Base-by-base conservation (phyloP, 805 yeast species). In the Soucietia sequanensis region DNA sequence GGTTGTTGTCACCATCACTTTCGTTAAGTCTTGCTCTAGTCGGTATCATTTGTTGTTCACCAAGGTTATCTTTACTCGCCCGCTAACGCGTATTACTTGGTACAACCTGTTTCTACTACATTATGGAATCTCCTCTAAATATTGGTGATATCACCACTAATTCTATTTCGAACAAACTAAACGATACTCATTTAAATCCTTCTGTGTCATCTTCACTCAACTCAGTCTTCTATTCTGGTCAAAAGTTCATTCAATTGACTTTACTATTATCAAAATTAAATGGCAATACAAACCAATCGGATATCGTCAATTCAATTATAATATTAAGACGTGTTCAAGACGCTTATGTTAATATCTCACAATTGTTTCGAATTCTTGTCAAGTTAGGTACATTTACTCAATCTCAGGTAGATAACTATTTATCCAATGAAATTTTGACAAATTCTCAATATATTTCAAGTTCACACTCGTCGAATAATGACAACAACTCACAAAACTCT, bases 321-420 rank as follows among this genome's bases (percentile, higher is more conserved):
- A 53, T 68, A 16, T 57, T 68, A 39, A 55, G 74, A 44, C 50
- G 72, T 15, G 68, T 66, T 14, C 68, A 62, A 34, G 74, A 68
- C 44, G 62, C 70, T 12, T 68, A 57, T 39, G 50, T 68, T 27
- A 68, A 68, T 43, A 48, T 65, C 18, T 47, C 56, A 10, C 74
- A 67, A 38, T 47, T 68, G 40, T 56, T 68, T 37, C 44, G 43
- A n/a, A 52, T 66, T 12, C 52, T 65, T 30, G 47, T 56, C n/a
- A 47, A 43, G 23, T 52, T 66, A 21, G 55, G 52, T 15, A 43
- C 47, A 27, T 54, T 57, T 33, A 45, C 52, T n/a, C 23, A 34
- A 14, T 41, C 39, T 12, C 67, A 62, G 41, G 38, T 60, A 14
- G 54, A 50, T 11, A 57, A 52, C 20, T 68, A 46, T 40, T 42